These are phyloP conservation scores for Citrullus colocynthis DNA, from an alignment of 306 rosid species.

Conservation along the genomic window DNA sequence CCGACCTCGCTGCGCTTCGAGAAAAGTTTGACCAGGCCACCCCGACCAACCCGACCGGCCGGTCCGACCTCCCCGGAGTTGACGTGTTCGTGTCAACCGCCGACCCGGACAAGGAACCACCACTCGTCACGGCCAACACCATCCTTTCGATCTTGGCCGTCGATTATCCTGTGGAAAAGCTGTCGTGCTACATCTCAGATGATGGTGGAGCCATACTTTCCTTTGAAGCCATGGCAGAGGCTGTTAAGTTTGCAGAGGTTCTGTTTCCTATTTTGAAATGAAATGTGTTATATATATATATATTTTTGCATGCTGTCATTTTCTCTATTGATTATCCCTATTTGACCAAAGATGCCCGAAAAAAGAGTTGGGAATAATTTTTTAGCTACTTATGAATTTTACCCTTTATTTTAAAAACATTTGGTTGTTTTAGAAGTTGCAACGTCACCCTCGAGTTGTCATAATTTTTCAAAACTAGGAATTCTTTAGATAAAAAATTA, in stretches of 20 bases:
- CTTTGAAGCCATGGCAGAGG: conserved; percentile 86
- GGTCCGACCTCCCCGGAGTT: conserved; percentile 68
- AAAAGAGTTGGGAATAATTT: not conserved
- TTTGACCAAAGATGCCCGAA: not conserved
- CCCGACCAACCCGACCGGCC: conserved; percentile 38
- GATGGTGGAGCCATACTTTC: conserved; percentile 91
- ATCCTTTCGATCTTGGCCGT: conserved; percentile 63
- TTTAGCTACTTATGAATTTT: no score
- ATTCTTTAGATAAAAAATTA: no score
- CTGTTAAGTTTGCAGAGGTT: conserved; percentile 74
- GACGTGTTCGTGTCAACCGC: conserved; percentile 72
- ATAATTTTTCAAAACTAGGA: no score
- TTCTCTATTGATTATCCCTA: not conserved
- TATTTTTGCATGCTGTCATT: not conserved
- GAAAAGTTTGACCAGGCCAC: conserved; percentile 62
- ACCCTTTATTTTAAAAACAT: no score
- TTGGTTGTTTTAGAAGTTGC: no score
- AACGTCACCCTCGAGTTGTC: no score
- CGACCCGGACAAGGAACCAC: conserved; percentile 76
- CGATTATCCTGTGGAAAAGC: conserved; percentile 60
- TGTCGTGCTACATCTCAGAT: conserved; percentile 61
- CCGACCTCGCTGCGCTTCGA: conserved; percentile 46
- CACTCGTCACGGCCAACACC: conserved; percentile 78
- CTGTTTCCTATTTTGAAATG: not conserved
- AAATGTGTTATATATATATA: not conserved